phyloP scores from a whole-genome alignment of 352 stramenopile genomes.

The Phytopythium mirpurense region DNA sequence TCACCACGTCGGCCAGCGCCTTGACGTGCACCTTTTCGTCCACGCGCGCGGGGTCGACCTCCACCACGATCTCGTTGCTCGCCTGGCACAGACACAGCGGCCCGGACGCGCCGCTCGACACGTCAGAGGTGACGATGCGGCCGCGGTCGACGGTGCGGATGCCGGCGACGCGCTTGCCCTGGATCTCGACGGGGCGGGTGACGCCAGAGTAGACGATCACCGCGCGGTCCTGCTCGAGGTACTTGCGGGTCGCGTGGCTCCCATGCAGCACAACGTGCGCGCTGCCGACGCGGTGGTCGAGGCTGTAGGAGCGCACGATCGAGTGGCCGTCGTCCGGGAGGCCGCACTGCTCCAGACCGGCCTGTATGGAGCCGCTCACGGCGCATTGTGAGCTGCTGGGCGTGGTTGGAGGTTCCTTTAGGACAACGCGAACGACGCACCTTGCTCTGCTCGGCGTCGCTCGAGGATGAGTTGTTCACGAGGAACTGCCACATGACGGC shows the following conservation, averaged over 20 bases:
- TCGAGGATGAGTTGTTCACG: neutral
- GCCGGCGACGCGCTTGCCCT: neutral
- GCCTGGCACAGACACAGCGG: neutral
- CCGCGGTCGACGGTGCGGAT: constrained; percentile 1
- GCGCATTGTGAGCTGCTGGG: too few relatives aligned
- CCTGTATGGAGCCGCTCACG: too few relatives aligned
- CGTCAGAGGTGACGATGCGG: constrained; percentile 1
- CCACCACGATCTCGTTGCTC: neutral
- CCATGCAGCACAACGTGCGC: neutral
- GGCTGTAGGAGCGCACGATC: neutral
- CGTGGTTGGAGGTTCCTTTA: too few relatives aligned
- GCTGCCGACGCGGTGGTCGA: neutral
- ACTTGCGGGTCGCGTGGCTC: constrained; percentile 3
- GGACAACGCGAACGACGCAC: too few relatives aligned
- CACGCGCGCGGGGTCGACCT: neutral
- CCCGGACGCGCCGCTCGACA: neutral
- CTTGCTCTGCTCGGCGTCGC: neutral
- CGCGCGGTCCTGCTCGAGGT: constrained; percentile 1
- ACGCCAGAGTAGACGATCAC: constrained; percentile 3
- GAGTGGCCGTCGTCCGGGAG: neutral
- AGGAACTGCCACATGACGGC: neutral
- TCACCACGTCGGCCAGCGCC: neutral
- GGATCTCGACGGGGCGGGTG: neutral
- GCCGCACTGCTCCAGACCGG: neutral
- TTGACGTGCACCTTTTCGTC: neutral